A percentile compares a stretch with the other conserved stretches of the same genome.
Evolutionary conservation across 192 early-diverging fungal species (phyloP).

Genomic region (Dimargaris verticillata): DNA sequence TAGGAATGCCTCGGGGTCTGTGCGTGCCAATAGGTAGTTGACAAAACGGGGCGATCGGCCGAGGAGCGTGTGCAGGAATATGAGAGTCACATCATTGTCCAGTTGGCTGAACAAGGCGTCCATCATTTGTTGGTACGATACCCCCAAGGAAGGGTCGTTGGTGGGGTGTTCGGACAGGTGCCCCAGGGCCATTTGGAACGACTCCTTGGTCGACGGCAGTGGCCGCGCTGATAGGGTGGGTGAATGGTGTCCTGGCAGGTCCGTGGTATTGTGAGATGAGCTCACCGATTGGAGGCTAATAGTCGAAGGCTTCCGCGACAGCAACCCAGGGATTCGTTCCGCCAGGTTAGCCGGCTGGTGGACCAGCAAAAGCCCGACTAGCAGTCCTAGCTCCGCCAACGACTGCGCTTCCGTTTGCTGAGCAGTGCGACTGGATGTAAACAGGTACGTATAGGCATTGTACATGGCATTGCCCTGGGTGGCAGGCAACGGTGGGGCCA

Average conservation of each 20-base stretch:
- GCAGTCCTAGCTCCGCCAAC: background rate
- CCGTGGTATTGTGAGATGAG: background rate
- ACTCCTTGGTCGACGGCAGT: background rate
- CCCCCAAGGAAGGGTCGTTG: too few relatives aligned
- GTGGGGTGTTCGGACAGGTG: background rate
- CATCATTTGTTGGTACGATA: background rate
- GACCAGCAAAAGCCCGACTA: slow-evolving; percentile 1
- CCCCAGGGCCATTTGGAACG: background rate
- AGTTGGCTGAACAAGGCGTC: background rate
- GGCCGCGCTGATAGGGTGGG: background rate
- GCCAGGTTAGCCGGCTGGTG: background rate
- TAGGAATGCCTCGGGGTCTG: slow-evolving; percentile 8
- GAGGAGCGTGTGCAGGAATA: slow-evolving; percentile 1
- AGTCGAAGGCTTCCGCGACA: background rate
- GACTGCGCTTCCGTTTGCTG: background rate
- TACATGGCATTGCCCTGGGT: background rate
- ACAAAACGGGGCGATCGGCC: background rate
- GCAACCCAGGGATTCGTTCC: too few relatives aligned
- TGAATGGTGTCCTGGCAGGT: background rate
- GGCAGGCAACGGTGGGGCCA: background rate
- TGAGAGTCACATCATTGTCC: background rate
- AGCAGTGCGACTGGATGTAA: background rate
- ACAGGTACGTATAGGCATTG: slow-evolving; percentile 10
- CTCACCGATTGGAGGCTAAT: background rate
- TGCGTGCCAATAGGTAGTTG: slow-evolving; percentile 3